Percentiles rank a stretch among this genome's conserved stretches.
Conservation (phyloP, 2,329 filamentous ascomycete species). For the Paracoccidioides lutzii region DNA sequence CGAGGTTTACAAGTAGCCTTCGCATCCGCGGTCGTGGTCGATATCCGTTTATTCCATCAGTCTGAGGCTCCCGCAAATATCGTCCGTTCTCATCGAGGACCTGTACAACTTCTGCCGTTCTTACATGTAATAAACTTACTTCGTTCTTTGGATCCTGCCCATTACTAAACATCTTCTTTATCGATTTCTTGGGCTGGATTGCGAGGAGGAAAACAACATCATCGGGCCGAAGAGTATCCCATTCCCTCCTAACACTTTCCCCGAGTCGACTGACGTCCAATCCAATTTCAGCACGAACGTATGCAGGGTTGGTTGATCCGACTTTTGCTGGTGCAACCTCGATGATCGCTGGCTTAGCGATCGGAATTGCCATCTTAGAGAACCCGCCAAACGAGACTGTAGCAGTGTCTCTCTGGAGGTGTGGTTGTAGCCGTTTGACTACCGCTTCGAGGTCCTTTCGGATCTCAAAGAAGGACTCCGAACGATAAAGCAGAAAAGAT, state of each 20-base stretch:
- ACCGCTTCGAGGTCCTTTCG: slow-evolving; percentile 79
- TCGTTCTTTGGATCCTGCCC: slow-evolving; percentile 36
- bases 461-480: slow-evolving; percentile 87
- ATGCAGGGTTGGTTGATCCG: slow-evolving; percentile 68
- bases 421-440: slow-evolving; percentile 65
- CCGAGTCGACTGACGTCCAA: slow-evolving; percentile 72
- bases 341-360: slow-evolving; percentile 71
- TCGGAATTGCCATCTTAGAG: slow-evolving; percentile 83
- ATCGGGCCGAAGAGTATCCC: slow-evolving; percentile 75
- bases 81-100: slow-evolving; percentile 76
- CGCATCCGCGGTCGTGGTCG: slow-evolving; percentile 46
- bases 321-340: slow-evolving; percentile 75
- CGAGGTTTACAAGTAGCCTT: slow-evolving; percentile 67
- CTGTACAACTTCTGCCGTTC: slow-evolving; percentile 75
- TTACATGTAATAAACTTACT: slow-evolving; percentile 55
- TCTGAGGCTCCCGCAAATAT: slow-evolving; percentile 46
- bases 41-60: slow-evolving; percentile 50
- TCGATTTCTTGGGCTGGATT: slow-evolving; percentile 45
- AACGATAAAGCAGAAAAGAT: slow-evolving; percentile 75
- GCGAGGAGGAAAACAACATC: slow-evolving; percentile 83
- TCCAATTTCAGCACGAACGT: slow-evolving; percentile 73
- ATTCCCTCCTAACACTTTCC: slow-evolving; percentile 65
- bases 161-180: slow-evolving; percentile 21
- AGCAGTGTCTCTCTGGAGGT: slow-evolving; percentile 49
- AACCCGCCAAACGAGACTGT: slow-evolving; percentile 63